These are phyloP conservation scores for Penicillium subrubescens DNA, from an alignment of 495 filamentous ascomycete genomes.

Conservation along the genomic window DNA sequence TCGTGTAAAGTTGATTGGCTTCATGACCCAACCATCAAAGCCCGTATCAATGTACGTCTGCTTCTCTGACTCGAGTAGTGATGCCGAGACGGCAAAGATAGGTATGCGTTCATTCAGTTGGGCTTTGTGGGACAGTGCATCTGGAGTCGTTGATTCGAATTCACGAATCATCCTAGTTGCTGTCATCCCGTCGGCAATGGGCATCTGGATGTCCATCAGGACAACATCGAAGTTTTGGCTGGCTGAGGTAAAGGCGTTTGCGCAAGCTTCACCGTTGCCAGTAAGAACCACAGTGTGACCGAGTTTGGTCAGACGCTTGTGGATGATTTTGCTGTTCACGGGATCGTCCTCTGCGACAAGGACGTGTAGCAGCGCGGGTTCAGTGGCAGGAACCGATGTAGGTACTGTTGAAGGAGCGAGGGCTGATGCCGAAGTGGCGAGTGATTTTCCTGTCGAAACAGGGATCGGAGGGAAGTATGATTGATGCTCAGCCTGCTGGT, in stretches of 20 bases:
- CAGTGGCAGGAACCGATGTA: slow-evolving; percentile 17
- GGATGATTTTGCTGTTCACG: slow-evolving; percentile 84
- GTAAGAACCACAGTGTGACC: slow-evolving; percentile 75
- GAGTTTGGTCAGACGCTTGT: slow-evolving; percentile 79
- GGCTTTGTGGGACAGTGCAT: slow-evolving; percentile 58
- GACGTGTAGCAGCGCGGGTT: slow-evolving; percentile 52
- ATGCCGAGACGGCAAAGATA: slow-evolving; percentile 90
- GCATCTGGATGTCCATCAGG: slow-evolving; percentile 99
- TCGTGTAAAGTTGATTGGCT: slow-evolving; percentile 71
- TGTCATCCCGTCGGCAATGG: slow-evolving; percentile 85
- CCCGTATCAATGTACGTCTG: slow-evolving; percentile 75
- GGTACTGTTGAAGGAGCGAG: slow-evolving; percentile 11
- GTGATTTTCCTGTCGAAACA: background rate
- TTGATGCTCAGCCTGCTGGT: slow-evolving; percentile 12
- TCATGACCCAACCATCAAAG: slow-evolving; percentile 91
- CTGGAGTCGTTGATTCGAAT: slow-evolving; percentile 56
- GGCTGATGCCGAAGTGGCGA: slow-evolving; percentile 8
- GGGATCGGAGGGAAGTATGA: slow-evolving; percentile 26
- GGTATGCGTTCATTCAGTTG: slow-evolving; percentile 53
- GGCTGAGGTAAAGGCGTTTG: slow-evolving; percentile 63
- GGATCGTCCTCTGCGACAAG: slow-evolving; percentile 93
- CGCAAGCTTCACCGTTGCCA: slow-evolving; percentile 87
- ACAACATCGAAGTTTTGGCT: slow-evolving; percentile 73
- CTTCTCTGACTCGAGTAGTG: slow-evolving; percentile 70
- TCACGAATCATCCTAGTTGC: slow-evolving; percentile 81